Base-by-base conservation (phyloP, 768 basidiomycete species). In the Lactifluus rugatus region DNA sequence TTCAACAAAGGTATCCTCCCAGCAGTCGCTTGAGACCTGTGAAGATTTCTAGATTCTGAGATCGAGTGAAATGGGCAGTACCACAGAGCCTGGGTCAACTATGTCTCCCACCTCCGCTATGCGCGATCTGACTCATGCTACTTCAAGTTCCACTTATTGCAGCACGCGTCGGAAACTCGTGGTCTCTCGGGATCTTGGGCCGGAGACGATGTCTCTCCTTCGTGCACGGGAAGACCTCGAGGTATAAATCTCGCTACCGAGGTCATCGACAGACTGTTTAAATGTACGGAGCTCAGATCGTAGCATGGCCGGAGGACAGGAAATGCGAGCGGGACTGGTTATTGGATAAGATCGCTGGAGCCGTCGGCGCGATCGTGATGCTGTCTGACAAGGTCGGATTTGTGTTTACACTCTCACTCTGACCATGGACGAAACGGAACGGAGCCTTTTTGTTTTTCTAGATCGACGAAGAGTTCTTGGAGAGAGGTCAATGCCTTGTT, bases 401-500 rank as follows among this genome's bases (percentile, higher is more conserved):
- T 28, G 25, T 19, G 10, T 48, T 6, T 47, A 48, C 32, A 46
- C 50, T 44, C 65, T 16, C 48, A 49, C 7, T 47, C 52, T 0
- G 54, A 64, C 19, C 19, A 56, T 34, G 62, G 61, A 54, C 56
- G 59, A 54, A 50, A 21, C 19, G 6, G 23, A 25, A 25, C 14
- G n/a, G n/a, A n/a, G n/a, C 2, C 11, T 17, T 16, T 21, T n/a
- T n/a, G n/a, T n/a, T n/a, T 13, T 13, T 3, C 60, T 9, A 94
- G 87, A 77, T 93, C 19, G 78, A 95, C 64, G 72, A 76, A 16
- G 90, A 92, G 66, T 68, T 94, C 11, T 64, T 93, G 39, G 81
- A 85, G 39, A 76, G 79, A 62, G 79, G 79, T 75, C 21, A 54
- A 25, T 36, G 11, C 26, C 42, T 36, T 25, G n/a, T 31, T 49